Evolutionary conservation across 805 yeast species (phyloP).

Genomic region (Saccharomycopsis fibuligera): DNA sequence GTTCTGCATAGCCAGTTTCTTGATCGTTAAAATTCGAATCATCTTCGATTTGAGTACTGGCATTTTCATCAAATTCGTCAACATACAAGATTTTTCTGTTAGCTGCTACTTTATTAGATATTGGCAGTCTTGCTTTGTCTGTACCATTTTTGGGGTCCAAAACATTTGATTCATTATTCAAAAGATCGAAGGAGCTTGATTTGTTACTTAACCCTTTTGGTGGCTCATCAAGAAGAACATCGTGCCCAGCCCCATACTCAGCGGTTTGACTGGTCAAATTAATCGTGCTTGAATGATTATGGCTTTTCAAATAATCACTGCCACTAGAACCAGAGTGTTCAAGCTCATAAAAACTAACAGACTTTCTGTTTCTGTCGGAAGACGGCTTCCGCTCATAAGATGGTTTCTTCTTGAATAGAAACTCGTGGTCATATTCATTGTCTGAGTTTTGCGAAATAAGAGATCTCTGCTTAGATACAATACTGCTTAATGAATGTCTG

Average conservation of each 20-base stretch:
- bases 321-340: not conserved
- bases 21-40: no score
- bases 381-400: not conserved
- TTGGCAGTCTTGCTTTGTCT: slow-evolving; percentile 3
- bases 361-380: not conserved
- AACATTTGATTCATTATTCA: no score
- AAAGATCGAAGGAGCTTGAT: no score
- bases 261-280: slow-evolving; percentile 8
- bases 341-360: not conserved
- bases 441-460: not conserved
- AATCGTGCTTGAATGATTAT: not conserved
- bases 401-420: not conserved
- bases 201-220: slow-evolving; percentile 9
- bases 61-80: no score
- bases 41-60: no score
- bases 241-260: not conserved
- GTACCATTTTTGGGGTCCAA: not conserved
- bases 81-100: slow-evolving; percentile 17
- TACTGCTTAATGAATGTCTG: not conserved
- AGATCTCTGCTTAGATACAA: not conserved
- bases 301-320: no score
- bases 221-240: slow-evolving; percentile 8
- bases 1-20: no score
- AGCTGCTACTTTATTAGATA: slow-evolving; percentile 10
- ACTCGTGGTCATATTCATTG: not conserved